A percentile compares a stretch with the other conserved stretches of the same genome.
phyloP scores from a whole-genome alignment of 306 rosid genomes.

The Vachellia collinsii region DNA sequence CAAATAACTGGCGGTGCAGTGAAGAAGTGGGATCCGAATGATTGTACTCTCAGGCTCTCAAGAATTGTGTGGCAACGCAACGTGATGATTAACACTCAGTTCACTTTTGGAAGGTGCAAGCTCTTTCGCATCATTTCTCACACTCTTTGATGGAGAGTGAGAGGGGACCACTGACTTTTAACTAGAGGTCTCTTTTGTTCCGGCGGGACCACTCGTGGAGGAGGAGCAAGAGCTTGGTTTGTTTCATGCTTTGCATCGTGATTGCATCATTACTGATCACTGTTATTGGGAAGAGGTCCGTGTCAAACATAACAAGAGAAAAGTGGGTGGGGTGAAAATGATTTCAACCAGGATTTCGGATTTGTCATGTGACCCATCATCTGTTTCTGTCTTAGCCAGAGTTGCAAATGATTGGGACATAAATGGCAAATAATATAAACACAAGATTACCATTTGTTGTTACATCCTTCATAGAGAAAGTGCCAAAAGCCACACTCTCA shows the following conservation, averaged over 20 bases:
- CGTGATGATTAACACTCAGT: conserved; percentile 34
- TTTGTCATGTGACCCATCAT: not conserved
- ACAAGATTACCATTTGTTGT: not conserved
- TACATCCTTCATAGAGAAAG: not conserved
- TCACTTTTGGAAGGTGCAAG: conserved; percentile 41
- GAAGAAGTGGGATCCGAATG: conserved; percentile 43
- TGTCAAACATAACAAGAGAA: not conserved
- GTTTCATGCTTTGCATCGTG: conserved; percentile 39
- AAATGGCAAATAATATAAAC: not conserved
- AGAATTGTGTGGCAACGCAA: conserved; percentile 47
- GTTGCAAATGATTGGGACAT: conserved; percentile 16
- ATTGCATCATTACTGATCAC: conserved; percentile 41
- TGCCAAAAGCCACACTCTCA: not conserved
- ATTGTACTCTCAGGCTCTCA: conserved; percentile 35
- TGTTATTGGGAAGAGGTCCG: conserved; percentile 17
- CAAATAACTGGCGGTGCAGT: conserved; percentile 53
- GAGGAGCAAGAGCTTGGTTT: conserved; percentile 14
- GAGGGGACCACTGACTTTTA: conserved; percentile 55
- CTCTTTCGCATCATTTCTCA: conserved; percentile 30
- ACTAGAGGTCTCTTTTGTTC: not conserved
- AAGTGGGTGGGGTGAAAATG: not conserved
- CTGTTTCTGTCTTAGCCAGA: not conserved
- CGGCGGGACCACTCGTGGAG: conserved; percentile 38
- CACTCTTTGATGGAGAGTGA: conserved; percentile 37
- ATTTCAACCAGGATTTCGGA: conserved; percentile 1